A percentile compares a stretch with the other conserved stretches of the same genome.
Evolutionary conservation across 2,329 filamentous ascomycete species (phyloP).

Genomic region (Fusarium irregulare): DNA sequence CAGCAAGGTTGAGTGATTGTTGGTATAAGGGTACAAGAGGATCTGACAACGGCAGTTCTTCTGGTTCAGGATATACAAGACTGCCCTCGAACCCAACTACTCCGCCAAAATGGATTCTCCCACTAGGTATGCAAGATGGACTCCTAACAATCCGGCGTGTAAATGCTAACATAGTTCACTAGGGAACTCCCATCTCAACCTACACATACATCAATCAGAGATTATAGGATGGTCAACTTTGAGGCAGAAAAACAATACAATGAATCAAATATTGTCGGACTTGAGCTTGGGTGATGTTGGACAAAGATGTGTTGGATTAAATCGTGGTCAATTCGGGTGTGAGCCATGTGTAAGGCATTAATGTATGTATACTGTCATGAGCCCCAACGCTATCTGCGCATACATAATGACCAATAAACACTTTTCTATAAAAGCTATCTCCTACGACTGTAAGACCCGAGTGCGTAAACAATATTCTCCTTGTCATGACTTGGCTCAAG

Average conservation of each 20-base stretch:
- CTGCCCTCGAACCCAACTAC: background rate
- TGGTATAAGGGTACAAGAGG: background rate
- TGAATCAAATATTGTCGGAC: background rate
- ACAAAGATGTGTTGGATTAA: rapidly evolving
- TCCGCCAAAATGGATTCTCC: background rate
- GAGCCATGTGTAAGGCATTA: background rate
- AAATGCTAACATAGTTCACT: background rate
- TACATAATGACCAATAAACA: too few relatives aligned
- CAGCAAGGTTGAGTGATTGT: background rate
- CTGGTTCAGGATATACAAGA: background rate
- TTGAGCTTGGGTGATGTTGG: background rate
- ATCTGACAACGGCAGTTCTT: background rate
- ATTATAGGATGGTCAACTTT: background rate
- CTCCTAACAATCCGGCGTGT: background rate
- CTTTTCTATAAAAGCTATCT: background rate
- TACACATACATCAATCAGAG: background rate
- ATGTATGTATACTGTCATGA: background rate
- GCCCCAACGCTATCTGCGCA: background rate
- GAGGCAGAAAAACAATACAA: background rate
- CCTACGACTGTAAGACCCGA: background rate
- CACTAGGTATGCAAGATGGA: background rate
- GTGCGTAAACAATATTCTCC: background rate
- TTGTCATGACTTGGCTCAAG: background rate
- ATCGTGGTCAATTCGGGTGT: background rate
- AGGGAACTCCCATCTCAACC: background rate